Percentiles rank a stretch among this genome's conserved stretches.
Conservation (phyloP, 225 moss, liverwort and hornwort genomes). For the Sphagnum contortum region DNA sequence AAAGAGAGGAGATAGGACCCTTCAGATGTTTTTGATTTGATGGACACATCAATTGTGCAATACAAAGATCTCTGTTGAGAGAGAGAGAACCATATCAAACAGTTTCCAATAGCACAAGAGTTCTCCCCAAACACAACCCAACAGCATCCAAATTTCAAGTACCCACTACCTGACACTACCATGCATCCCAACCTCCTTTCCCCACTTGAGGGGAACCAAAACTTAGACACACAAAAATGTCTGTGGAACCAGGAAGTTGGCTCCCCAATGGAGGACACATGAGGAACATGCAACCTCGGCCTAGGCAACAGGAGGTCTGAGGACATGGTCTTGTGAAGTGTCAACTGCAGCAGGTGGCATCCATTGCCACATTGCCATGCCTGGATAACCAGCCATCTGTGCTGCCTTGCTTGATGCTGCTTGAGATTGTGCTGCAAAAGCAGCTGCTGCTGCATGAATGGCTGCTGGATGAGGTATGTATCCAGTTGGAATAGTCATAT, state of each 20-base stretch:
- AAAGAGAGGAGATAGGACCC: slow-evolving; percentile 5
- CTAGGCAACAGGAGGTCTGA: slow-evolving; percentile 89
- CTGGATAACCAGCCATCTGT: slow-evolving; percentile 63
- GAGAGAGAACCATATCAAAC: not conserved
- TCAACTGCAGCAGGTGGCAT: slow-evolving; percentile 78
- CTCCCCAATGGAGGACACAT: slow-evolving; percentile 5
- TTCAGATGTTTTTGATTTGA: slow-evolving; percentile 10
- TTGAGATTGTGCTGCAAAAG: slow-evolving; percentile 75
- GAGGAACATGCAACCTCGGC: slow-evolving; percentile 2
- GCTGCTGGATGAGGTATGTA: slow-evolving; percentile 66
- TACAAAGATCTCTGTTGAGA: slow-evolving; percentile 25
- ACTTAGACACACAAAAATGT: slow-evolving; percentile 7
- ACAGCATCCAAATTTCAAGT: slow-evolving; percentile 24
- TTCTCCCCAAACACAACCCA: not conserved
- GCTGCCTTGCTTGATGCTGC: slow-evolving; percentile 54
- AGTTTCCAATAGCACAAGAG: not conserved
- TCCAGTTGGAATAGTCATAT: slow-evolving; percentile 44
- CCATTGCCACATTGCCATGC: slow-evolving; percentile 98
- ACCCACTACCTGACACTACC: slow-evolving; percentile 5
- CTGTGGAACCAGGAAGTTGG: slow-evolving; percentile 10
- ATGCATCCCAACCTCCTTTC: not conserved
- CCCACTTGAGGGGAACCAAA: slow-evolving; percentile 15
- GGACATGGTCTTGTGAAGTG: slow-evolving; percentile 87
- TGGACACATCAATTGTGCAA: slow-evolving; percentile 15
- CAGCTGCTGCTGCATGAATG: slow-evolving; percentile 65